phyloP scores from a whole-genome alignment of 768 basidiomycete genomes.

The Suillus sp. region DNA sequence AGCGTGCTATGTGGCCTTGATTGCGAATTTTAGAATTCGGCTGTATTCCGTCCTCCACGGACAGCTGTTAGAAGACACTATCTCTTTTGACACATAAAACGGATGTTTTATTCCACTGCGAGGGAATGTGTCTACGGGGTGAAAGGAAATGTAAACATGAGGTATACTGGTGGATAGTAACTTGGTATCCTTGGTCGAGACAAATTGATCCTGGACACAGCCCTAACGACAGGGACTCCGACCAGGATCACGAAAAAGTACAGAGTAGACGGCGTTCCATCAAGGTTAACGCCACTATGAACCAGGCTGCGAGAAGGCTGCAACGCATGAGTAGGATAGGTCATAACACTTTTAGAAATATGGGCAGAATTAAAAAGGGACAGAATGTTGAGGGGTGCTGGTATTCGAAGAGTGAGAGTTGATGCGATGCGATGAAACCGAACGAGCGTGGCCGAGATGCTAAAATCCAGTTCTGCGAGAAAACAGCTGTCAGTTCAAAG shows the following conservation, averaged over 20 bases:
- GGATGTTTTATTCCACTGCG: background rate
- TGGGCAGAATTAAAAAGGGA: background rate
- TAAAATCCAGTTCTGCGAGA: background rate
- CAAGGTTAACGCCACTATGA: conserved; percentile 1
- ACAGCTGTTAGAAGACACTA: background rate
- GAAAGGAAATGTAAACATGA: background rate
- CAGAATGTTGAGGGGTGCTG: conserved; percentile 6
- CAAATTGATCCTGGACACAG: background rate
- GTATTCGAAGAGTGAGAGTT: background rate
- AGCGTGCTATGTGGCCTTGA: conserved; percentile 2
- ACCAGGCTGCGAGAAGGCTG: background rate
- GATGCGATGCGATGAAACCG: background rate
- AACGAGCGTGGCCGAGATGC: conserved; percentile 3
- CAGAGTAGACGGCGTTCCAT: background rate
- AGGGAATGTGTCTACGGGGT: background rate
- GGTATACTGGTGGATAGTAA: background rate
- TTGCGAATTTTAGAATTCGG: background rate
- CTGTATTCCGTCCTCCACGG: background rate
- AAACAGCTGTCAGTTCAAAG: background rate
- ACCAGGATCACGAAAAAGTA: background rate
- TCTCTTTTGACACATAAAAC: background rate
- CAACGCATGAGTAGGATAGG: background rate
- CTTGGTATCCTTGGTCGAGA: conserved; percentile 1
- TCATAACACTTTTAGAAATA: conserved; percentile 8
- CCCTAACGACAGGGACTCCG: background rate